phyloP scores from a whole-genome alignment of 805 yeast genomes.

The Lipomyces lipofer region DNA sequence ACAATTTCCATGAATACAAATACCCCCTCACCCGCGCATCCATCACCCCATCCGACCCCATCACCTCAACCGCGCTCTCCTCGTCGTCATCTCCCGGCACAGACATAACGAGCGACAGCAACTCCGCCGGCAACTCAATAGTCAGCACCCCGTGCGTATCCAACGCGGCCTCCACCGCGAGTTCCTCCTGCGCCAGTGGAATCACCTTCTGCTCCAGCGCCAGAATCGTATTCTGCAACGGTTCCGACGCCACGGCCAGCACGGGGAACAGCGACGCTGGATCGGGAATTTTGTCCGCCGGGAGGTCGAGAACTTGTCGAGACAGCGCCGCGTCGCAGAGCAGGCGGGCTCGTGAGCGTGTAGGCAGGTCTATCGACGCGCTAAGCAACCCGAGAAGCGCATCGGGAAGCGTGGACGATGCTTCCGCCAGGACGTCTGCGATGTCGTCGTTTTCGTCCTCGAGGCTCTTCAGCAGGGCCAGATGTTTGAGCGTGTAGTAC shows the following conservation, averaged over 20 bases:
- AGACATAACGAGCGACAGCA: slow-evolving; percentile 42
- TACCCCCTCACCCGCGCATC: slow-evolving; percentile 40
- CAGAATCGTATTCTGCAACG: slow-evolving; percentile 46
- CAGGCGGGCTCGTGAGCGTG: slow-evolving; percentile 13
- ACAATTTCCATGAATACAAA: slow-evolving; percentile 68
- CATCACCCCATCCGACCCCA: slow-evolving; percentile 13
- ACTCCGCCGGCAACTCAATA: slow-evolving; percentile 45
- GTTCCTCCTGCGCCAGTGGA: slow-evolving; percentile 49
- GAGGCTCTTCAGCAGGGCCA: slow-evolving; percentile 37
- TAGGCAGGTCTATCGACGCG: slow-evolving; percentile 6
- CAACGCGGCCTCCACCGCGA: slow-evolving; percentile 46
- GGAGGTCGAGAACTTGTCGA: slow-evolving; percentile 17
- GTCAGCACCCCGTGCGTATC: slow-evolving; percentile 28
- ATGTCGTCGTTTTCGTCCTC: slow-evolving; percentile 33
- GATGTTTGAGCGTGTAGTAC: slow-evolving; percentile 50
- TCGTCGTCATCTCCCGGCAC: slow-evolving; percentile 17
- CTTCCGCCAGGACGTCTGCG: slow-evolving; percentile 43
- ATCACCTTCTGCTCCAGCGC: slow-evolving; percentile 44
- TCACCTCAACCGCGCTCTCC: slow-evolving; percentile 6
- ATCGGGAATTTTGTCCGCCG: slow-evolving; percentile 12
- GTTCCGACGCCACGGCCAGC: slow-evolving; percentile 22
- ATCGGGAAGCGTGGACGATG: not conserved
- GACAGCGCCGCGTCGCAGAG: slow-evolving; percentile 22
- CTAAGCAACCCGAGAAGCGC: slow-evolving; percentile 5
- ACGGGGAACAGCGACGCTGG: slow-evolving; percentile 17